These are phyloP conservation scores for Calonectria fujianensis DNA, from an alignment of 2,329 filamentous ascomycete genomes.

Conservation along the genomic window DNA sequence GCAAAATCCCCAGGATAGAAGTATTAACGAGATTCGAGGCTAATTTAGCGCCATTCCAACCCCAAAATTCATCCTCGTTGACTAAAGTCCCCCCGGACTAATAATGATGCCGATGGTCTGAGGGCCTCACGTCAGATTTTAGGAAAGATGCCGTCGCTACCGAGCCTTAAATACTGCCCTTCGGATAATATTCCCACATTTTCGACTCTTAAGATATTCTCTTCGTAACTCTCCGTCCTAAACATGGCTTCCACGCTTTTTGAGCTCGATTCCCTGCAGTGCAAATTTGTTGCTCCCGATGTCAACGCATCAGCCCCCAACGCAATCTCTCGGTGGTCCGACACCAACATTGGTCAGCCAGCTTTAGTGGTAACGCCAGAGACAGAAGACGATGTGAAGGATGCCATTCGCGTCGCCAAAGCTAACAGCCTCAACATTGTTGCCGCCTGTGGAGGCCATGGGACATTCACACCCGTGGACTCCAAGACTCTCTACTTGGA, in stretches of 20 bases:
- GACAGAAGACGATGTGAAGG: slow-evolving; percentile 54
- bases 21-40: not conserved
- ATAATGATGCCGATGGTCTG: not conserved
- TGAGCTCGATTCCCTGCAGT: slow-evolving; percentile 32
- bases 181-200: no score
- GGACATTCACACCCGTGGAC: slow-evolving; percentile 56
- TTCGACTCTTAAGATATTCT: not conserved
- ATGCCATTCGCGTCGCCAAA: slow-evolving; percentile 54
- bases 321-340: slow-evolving; percentile 57
- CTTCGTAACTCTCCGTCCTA: no score
- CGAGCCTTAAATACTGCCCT: not conserved
- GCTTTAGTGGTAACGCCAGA: slow-evolving; percentile 56
- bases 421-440: slow-evolving; percentile 56
- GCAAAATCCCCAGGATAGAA: not conserved
- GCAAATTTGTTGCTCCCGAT: slow-evolving; percentile 16
- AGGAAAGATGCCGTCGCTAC: not conserved
- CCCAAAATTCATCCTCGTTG: not conserved
- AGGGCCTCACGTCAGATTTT: slow-evolving; percentile 26
- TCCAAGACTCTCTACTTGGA: slow-evolving; percentile 58
- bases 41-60: not conserved
- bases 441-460: slow-evolving; percentile 56
- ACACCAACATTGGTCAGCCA: slow-evolving; percentile 51
- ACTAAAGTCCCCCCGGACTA: not conserved
- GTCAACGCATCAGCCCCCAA: not conserved
- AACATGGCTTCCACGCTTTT: slow-evolving; percentile 36